Conservation (phyloP, 805 yeast species). For the Suhomyces prunicola region DNA sequence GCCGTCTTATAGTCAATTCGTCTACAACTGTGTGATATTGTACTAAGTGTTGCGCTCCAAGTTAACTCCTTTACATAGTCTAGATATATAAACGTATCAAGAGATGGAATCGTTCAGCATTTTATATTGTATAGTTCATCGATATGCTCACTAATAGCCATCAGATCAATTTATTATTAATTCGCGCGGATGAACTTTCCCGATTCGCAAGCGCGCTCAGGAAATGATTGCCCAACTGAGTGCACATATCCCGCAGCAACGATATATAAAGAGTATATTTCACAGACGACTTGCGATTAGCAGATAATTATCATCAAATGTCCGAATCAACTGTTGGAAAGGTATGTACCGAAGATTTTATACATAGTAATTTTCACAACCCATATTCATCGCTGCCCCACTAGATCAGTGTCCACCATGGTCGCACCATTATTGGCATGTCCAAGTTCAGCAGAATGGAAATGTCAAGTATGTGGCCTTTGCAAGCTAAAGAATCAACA, state of each 20-base stretch:
- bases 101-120: background rate
- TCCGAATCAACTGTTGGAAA: conserved; percentile 24
- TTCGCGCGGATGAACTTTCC: background rate
- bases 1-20: conserved; percentile 58
- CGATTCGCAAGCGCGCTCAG: background rate
- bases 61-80: background rate
- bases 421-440: background rate
- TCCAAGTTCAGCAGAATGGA: background rate
- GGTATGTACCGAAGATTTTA: conserved; percentile 13
- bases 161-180: background rate
- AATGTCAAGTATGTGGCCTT: background rate
- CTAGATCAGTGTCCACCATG: background rate
- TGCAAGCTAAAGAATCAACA: background rate
- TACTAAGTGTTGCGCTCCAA: no score
- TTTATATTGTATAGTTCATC: background rate
- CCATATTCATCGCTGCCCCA: background rate
- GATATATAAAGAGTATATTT: background rate
- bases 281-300: background rate
- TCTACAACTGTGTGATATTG: background rate
- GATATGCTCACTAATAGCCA: background rate
- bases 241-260: background rate
- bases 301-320: conserved; percentile 1
- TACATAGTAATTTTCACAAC: background rate
- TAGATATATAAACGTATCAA: background rate
- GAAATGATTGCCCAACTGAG: background rate